phyloP scores from a whole-genome alignment of 2,329 filamentous ascomycete species.

The Epichloe amarillans region DNA sequence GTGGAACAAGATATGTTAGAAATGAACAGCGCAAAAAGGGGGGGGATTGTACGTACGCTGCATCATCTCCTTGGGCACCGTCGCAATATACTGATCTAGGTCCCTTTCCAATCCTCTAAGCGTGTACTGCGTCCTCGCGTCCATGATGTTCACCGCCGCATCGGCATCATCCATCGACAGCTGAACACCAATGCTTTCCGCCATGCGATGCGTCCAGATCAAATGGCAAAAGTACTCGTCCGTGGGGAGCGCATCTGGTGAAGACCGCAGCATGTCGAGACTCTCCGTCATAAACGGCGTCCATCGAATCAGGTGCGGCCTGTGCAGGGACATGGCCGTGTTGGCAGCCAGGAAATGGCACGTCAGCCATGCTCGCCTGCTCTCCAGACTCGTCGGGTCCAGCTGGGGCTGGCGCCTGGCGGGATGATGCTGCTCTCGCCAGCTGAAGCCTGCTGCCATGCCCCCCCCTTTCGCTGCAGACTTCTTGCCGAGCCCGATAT shows the following conservation, averaged over 20 bases:
- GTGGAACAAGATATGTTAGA: not conserved
- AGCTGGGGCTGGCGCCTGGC: slow-evolving; percentile 28
- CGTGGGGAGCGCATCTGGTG: slow-evolving; percentile 39
- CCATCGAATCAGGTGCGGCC: slow-evolving; percentile 47
- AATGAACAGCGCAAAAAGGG: not conserved
- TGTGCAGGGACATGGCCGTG: slow-evolving; percentile 46
- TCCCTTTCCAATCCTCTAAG: slow-evolving; percentile 53
- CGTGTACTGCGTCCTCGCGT: slow-evolving; percentile 50
- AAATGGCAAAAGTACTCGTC: slow-evolving; percentile 46
- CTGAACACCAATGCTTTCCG: slow-evolving; percentile 54
- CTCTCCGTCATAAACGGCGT: slow-evolving; percentile 48
- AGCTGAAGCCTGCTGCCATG: slow-evolving; percentile 13
- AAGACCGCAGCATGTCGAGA: slow-evolving; percentile 39
- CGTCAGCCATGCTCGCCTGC: slow-evolving; percentile 43
- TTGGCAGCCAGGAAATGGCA: slow-evolving; percentile 47
- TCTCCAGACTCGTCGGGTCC: slow-evolving; percentile 41
- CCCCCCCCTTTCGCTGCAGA: slow-evolving; percentile 10
- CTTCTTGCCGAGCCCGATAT: slow-evolving; percentile 57
- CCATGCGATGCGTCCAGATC: slow-evolving; percentile 46
- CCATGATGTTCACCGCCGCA: slow-evolving; percentile 39
- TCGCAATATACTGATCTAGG: slow-evolving; percentile 43
- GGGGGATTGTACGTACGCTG: slow-evolving; percentile 29
- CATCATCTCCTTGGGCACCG: slow-evolving; percentile 38
- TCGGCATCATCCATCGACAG: slow-evolving; percentile 54
- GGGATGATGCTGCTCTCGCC: slow-evolving; percentile 30